Evolutionary conservation across 148 eudicot species (phyloP).

Genomic region (Dianthus caryophyllus): DNA sequence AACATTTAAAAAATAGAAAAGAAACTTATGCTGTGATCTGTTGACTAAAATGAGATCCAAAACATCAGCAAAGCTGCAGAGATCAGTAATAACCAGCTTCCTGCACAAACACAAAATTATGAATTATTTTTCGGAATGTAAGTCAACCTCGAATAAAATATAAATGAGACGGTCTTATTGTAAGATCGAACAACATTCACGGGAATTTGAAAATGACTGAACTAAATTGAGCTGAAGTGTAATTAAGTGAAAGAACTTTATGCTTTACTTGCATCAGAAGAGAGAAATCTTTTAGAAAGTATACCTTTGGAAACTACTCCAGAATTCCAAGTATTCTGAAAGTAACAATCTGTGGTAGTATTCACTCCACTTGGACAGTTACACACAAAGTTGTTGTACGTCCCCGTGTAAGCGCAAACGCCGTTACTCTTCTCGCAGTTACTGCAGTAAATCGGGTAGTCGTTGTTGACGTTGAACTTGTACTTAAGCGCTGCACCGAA

Average conservation of each 20-base stretch:
- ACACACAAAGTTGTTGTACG: slow-evolving; percentile 49
- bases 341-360: slow-evolving; percentile 63
- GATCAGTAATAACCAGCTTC: slow-evolving; percentile 22
- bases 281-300: slow-evolving; percentile 14
- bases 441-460: slow-evolving; percentile 54
- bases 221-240: too few species aligned
- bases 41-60: slow-evolving; percentile 14
- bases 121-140: slow-evolving; percentile 1
- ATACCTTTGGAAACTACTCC: too few species aligned
- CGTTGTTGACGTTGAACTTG: slow-evolving; percentile 68
- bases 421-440: slow-evolving; percentile 79
- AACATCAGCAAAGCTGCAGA: slow-evolving; percentile 21
- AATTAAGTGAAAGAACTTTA: neutral
- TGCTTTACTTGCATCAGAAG: slow-evolving; percentile 29
- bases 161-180: neutral
- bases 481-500: slow-evolving; percentile 74
- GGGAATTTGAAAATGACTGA: too few species aligned
- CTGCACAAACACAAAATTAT: slow-evolving; percentile 19
- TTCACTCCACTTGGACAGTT: slow-evolving; percentile 71
- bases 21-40: slow-evolving; percentile 9
- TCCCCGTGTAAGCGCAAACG: slow-evolving; percentile 62
- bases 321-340: slow-evolving; percentile 46
- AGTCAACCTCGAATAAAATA: neutral
- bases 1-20: neutral
- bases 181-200: too few species aligned